These are phyloP conservation scores for Pistacia atlantica DNA, from an alignment of 345 rosid species.

Conservation along the genomic window DNA sequence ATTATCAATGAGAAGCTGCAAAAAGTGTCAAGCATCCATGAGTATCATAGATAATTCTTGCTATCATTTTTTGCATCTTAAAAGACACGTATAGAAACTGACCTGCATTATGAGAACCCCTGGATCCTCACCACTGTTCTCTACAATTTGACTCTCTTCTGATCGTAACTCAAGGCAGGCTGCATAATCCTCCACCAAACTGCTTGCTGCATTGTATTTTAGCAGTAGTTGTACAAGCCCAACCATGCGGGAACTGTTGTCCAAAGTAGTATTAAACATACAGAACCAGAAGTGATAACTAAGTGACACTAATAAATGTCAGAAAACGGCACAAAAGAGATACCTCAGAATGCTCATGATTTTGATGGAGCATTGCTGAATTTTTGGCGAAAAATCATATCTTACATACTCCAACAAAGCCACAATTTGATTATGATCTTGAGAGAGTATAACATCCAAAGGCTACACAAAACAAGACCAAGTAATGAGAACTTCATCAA, in stretches of 20 bases:
- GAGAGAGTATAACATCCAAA: conserved; percentile 87
- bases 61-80: background rate
- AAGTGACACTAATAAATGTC: conserved; percentile 4
- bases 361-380: conserved; percentile 83
- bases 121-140: conserved; percentile 70
- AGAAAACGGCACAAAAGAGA: background rate
- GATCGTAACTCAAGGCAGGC: conserved; percentile 84
- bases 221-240: conserved; percentile 86
- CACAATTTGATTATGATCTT: conserved; percentile 86
- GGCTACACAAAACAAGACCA: conserved; percentile 58
- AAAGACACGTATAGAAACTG: conserved; percentile 20
- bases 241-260: conserved; percentile 80
- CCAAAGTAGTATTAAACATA: conserved; percentile 20
- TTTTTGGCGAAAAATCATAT: conserved; percentile 78
- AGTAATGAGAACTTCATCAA: conserved; percentile 4
- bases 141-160: conserved; percentile 72
- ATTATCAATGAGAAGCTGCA: conserved; percentile 86
- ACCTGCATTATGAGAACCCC: conserved; percentile 96
- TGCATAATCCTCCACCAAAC: conserved; percentile 85
- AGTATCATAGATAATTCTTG: background rate
- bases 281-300: conserved; percentile 10
- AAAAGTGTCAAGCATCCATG: conserved; percentile 12
- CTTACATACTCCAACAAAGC: conserved; percentile 87
- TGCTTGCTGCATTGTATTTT: conserved; percentile 69
- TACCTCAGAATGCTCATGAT: conserved; percentile 89